Base-by-base conservation (phyloP, 352 stramenopile genomes). In the Pythium inflatum region DNA sequence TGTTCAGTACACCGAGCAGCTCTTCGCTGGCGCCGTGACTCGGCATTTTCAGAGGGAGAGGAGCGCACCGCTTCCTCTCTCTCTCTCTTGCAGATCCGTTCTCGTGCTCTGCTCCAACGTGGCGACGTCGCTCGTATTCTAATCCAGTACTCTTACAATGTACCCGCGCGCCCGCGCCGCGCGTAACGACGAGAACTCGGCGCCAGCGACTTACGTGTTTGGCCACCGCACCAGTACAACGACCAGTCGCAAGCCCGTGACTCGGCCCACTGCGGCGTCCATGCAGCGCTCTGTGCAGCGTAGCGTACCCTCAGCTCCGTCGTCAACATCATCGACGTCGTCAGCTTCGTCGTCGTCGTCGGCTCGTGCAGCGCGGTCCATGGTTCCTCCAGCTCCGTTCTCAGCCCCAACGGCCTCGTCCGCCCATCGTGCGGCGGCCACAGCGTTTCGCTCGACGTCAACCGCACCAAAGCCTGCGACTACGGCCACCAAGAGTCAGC, bases 121-220 rank as follows among this genome's bases (percentile, higher is more conserved):
- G 43, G 43, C 22, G 43, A 38, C 22, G 31, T 13, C 20, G 22
- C 33, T 22, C 54, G 54, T 61, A 57, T 28, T 22, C 24, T 40
- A 6, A n/a, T 40, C 20, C 56, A 30, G 25, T 16, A 24, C 14
- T 13, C 12, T 22, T 7, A 46, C 51, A n/a, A 71, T 71, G 64
- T 55, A 66, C 64, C 33, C 54, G 20, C 64, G 56, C 33, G 6
- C 64, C 34, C 64, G 54, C 20, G 31, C 38, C 62, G 38, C 64
- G n/a, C 45, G 54, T 8, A 73, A 68, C 58, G 66, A 73, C 48
- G 66, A 73, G 34, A 73, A 73, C 60, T 43, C 65, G 30, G 56
- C 65, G 30, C 65, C 65, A 5, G 43, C 62, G 18, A 57, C 38
- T 30, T 56, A 55, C 48, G 54, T 45, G 49, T 46, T 60, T 40